Base-by-base conservation (phyloP, 192 early-diverging fungal genomes). In the Coemansia reversa region DNA sequence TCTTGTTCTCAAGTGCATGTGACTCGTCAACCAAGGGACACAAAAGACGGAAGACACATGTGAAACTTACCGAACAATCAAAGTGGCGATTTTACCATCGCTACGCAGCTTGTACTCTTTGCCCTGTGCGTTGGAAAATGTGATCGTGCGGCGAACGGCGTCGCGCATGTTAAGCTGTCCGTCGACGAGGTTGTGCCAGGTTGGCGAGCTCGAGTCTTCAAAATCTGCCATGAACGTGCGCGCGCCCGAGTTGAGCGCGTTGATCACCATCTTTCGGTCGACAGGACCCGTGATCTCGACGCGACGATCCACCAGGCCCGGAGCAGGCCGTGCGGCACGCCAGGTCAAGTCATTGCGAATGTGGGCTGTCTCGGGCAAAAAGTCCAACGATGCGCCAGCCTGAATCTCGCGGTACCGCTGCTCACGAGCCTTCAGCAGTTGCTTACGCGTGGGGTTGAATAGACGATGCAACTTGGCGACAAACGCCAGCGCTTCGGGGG, bases 201-300 rank as follows among this genome's bases (percentile, higher is more conserved):
- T 96, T 35, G 96, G 96, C 18, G 93, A 87, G 83, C 91, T 96
- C 22, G 96, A 98, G 84, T 98, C 96, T 89, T 98, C 96, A 75
- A 98, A 96, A 80, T 98, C 96, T 30, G 96, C 96, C 96, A 98
- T 98, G 79, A 93, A 98, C 30, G 94, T 96, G 61, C 83, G 82
- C 29, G 96, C 91, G 4, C 92, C 94, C 24, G 93, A 92, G 85
- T 96, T 98, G 69, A 98, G 87, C 48, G 96, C 96, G 67, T 98
- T 98, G 83, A 98, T 98, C 72, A 98, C 94, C 96, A 98, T 98
- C 83, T 98, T 98, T 74, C 96, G 90, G 83, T 96, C 94, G 49
- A 96, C 94, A 7, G 96, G 96, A 23, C 96, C 94, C 47, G 94
- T 98, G 80, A 98, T 98, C 81, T 98, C 96, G 58, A 98, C 94